Evolutionary conservation across 306 rosid species (phyloP), one percentile per base, ranked within the genome.

Genomic region (Vigna reflexopilosa): DNA sequence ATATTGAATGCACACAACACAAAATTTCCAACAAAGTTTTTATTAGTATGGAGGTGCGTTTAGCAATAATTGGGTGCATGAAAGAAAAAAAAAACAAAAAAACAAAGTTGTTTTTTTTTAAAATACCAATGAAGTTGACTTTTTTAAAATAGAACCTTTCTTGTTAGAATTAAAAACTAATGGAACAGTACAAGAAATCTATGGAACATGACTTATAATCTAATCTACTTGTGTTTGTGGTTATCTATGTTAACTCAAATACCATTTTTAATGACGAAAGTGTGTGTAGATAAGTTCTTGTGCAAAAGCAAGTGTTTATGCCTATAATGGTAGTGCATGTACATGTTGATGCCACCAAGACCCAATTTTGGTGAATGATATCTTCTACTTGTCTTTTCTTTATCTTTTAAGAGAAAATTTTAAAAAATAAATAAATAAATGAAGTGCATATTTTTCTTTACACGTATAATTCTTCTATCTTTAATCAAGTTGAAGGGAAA

Each of bases 321-420:
- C 5, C 62, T 70, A 28, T 26, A 70, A 36, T 32, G 42, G 30
- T 32, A 50, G 63, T 70, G 75, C 63, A 70, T 70, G 9, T 34
- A 71, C 76, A 71, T 51, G 64, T 12, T 34, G 76, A 52, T 71
- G 50, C 20, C 62, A 52, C 76, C 64, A 52, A 0, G 4, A 34
- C 64, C 64, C 32, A 71, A 71, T 14, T 55, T 72, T 72, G 56
- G 67, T 72, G 67, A 56, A 72, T 47, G 66, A 56, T 72, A 72
- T 55, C 14, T 0, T 22, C 67, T 56, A 7, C 54, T 56, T 14
- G 67, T 38, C 67, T 56, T 72, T 56, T 72, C 76, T 55, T 70
- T 36, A 54, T 19, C 49, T 61, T 30, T 30, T 54, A 56, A 55
- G 15, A 22, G 0, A 30, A 30, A 30, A 30, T 30, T 30, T 30